Evolutionary conservation across 331 rosid genomes (phyloP), one percentile per base, ranked within the genome.

Genomic region (Cydonia oblonga): DNA sequence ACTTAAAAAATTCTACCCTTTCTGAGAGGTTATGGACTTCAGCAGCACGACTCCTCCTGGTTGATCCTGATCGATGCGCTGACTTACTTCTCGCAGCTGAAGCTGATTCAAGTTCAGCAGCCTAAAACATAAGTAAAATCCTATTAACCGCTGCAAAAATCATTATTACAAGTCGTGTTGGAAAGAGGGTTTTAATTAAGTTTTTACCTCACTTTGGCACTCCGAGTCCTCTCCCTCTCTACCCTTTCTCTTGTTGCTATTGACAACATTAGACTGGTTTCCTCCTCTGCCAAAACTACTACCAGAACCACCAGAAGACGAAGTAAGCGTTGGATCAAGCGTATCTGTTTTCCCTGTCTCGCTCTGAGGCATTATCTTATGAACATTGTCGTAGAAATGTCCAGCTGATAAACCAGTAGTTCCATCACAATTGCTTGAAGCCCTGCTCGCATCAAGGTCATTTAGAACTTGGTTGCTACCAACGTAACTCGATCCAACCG

Each of bases 1-100:
- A 23, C 32, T 66, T 16, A 2, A 16, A 65, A 62, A 65, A 46
- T 64, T 80, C 70, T 76, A 92, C 97, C 88, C 96, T 87, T 88
- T 92, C 97, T 19, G 97, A 92, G 79, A 85, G 88, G 75, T 92
- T 92, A 75, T 92, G 97, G 52, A 89, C 95, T 88, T 92, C 95
- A 28, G 96, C 88, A 74, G 88, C 90, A 42, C 97, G 93, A 79
- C 77, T 88, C 75, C 86, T 86, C 67, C 86, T 85, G 18, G 85
- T 83, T 54, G 88, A 79, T 58, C 90, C 85, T 24, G 90, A 78
- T 28, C 86, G 64, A 64, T 83, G 90, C 16, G 86, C 74, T 52
- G 84, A 64, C 77, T 86, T 89, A 69, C 85, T 85, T 73, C 76
- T 83, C 40, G 74, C 72, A 14, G 82, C 85, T 60, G 89, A 85